Percentiles rank a stretch among this genome's conserved stretches.
Evolutionary conservation across 208 protist species (phyloP).

Genomic region (Strigomonas galati): DNA sequence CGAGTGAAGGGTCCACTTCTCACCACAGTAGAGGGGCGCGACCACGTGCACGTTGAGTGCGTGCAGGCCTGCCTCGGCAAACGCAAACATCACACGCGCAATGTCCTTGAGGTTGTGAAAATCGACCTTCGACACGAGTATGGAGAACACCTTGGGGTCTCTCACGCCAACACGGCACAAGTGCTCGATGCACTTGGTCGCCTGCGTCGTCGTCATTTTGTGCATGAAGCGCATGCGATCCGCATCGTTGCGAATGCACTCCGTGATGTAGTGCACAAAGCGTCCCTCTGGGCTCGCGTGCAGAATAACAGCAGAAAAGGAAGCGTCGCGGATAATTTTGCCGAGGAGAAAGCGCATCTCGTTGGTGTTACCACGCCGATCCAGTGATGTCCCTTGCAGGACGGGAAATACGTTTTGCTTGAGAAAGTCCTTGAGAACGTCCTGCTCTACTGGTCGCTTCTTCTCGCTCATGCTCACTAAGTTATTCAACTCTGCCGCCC

Average conservation of each 20-base stretch:
- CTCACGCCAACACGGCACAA: constrained; percentile 52
- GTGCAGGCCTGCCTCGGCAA: constrained; percentile 50
- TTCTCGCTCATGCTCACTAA: constrained; percentile 45
- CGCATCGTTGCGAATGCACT: constrained; percentile 68
- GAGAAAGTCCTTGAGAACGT: constrained; percentile 60
- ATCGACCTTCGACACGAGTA: constrained; percentile 55
- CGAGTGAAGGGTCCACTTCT: constrained; percentile 38
- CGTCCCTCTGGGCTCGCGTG: constrained; percentile 37
- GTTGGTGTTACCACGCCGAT: constrained; percentile 42
- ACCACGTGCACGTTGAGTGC: constrained; percentile 54
- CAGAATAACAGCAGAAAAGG: constrained; percentile 67
- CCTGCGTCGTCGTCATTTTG: constrained; percentile 75
- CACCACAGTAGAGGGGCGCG: constrained; percentile 74
- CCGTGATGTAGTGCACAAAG: constrained; percentile 50
- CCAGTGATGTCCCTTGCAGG: constrained; percentile 54
- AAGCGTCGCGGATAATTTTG: constrained; percentile 67
- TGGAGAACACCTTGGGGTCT: constrained; percentile 46
- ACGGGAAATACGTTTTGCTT: constrained; percentile 63
- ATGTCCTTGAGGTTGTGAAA: constrained; percentile 64
- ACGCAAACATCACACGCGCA: constrained; percentile 63
- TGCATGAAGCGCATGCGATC: constrained; percentile 66
- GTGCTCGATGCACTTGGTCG: constrained; percentile 71
- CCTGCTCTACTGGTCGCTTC: constrained; percentile 19
- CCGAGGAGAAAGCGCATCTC: constrained; percentile 51
- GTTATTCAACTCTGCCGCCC: constrained; percentile 47